These are phyloP conservation scores for Helianthus tuberosus DNA, from an alignment of 129 eudicot genomes.

Conservation along the genomic window DNA sequence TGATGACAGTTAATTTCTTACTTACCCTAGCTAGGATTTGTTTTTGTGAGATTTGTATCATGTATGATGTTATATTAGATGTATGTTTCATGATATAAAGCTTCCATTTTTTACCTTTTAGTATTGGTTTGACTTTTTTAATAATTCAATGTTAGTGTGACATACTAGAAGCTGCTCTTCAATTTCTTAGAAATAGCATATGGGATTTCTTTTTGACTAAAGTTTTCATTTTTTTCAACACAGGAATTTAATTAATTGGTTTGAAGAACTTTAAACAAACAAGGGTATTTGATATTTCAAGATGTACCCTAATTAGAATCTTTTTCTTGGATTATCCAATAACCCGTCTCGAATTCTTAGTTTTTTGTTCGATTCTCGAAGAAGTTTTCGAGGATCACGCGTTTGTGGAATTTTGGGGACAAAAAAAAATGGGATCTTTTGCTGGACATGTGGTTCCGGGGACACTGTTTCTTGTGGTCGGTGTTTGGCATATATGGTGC, in stretches of 20 bases:
- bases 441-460: conserved; percentile 92
- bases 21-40: not conserved
- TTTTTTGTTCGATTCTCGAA: conserved; percentile 13
- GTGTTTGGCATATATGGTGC: conserved; percentile 91
- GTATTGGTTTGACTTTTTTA: conserved; percentile 27
- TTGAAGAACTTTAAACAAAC: conserved; percentile 22
- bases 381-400: not conserved
- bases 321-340: not conserved
- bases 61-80: too few species aligned
- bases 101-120: conserved; percentile 30
- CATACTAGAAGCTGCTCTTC: conserved; percentile 20
- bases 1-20: too few species aligned
- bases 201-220: conserved; percentile 14
- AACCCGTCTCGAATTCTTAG: conserved; percentile 22
- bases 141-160: conserved; percentile 10
- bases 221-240: conserved; percentile 25
- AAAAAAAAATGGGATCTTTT: conserved; percentile 82
- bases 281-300: not conserved
- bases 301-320: conserved; percentile 10
- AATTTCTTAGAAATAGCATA: not conserved
- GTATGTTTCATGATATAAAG: conserved; percentile 33
- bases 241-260: conserved; percentile 39
- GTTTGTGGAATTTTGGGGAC: not conserved
- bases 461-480: conserved; percentile 82
- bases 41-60: conserved; percentile 7